Evolutionary conservation across 106 monocot genomes (phyloP), one percentile per base, ranked within the genome.

Genomic region (Platanthera zijinensis): DNA sequence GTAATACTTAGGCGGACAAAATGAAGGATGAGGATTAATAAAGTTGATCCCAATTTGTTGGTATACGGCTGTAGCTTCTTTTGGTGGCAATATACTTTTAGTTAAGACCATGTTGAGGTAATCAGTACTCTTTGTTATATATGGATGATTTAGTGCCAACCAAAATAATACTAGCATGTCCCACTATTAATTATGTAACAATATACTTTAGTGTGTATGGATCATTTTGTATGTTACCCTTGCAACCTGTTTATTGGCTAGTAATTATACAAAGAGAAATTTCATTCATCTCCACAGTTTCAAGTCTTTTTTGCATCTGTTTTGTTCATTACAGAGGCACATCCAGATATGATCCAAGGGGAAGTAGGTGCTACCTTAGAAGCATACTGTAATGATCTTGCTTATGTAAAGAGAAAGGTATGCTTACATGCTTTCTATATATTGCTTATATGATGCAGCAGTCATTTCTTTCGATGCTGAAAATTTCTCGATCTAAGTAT

Each of bases 371-470:
- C 87, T 81, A 86, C 82, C 50, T 50, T 75, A 49, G 95, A 95
- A 78, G 85, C 83, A 17, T 95, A 95, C 75, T 80, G 79, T 78
- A 95, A 69, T 78, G 91, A 92, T 81, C 89, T 95, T 78, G 78
- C 87, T 66, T 95, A 95, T 77, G 79, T 95, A 71, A 95, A 95
- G 89, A 87, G 59, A 85, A 95, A 95, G 89, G 95, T 95, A 59
- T 46, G 11, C 12, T 57, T 5, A 5, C 7, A 28, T 63, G 10
- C n/a, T 51, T 72, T 46, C 39, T 39, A 53, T 63, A 28, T 47
- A 7, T 73, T 28, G 10, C 57, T 48, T 39, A 14, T 57, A 17
- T 63, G 22, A 13, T 69, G 71, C n/a, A 10, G 19, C 22, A 46
- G 8, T 72, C 59, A 13, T 57, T 28, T 12, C 51, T 10, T n/a